These are phyloP conservation scores for Annulohypoxylon moriforme DNA, from an alignment of 495 filamentous ascomycete genomes.

Conservation along the genomic window DNA sequence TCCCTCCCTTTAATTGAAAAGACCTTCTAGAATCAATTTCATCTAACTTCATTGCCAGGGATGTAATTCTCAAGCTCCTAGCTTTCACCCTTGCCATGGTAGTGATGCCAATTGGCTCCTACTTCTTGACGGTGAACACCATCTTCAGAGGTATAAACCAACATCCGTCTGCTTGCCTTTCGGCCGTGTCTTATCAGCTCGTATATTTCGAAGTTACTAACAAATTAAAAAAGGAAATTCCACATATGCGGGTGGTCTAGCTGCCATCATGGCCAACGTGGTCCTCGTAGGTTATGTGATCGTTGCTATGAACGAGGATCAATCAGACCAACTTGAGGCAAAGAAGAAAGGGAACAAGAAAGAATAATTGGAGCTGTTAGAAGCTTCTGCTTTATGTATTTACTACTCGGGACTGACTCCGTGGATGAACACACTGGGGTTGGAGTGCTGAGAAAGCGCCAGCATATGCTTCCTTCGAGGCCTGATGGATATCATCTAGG, in stretches of 20 bases:
- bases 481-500: too few species aligned
- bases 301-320: constrained; percentile 92
- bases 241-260: constrained; percentile 84
- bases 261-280: constrained; percentile 90
- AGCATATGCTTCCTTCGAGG: not conserved
- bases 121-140: constrained; percentile 81
- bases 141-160: constrained; percentile 75
- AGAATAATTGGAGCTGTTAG: constrained; percentile 21
- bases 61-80: constrained; percentile 89
- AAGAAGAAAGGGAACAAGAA: constrained; percentile 46
- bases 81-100: constrained; percentile 94
- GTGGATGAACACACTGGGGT: not conserved
- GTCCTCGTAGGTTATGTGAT: constrained; percentile 91
- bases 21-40: not conserved
- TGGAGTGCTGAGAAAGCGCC: not conserved
- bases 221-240: constrained; percentile 73
- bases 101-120: constrained; percentile 81
- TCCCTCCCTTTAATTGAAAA: not conserved
- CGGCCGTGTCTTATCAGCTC: not conserved
- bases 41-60: constrained; percentile 59
- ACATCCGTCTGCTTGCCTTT: not conserved
- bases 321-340: constrained; percentile 61
- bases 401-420: not conserved
- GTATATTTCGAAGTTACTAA: constrained; percentile 7
- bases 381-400: constrained; percentile 20